Evolutionary conservation across 306 rosid genomes (phyloP), one percentile per base, ranked within the genome.

Genomic region (Malus sylvestris): DNA sequence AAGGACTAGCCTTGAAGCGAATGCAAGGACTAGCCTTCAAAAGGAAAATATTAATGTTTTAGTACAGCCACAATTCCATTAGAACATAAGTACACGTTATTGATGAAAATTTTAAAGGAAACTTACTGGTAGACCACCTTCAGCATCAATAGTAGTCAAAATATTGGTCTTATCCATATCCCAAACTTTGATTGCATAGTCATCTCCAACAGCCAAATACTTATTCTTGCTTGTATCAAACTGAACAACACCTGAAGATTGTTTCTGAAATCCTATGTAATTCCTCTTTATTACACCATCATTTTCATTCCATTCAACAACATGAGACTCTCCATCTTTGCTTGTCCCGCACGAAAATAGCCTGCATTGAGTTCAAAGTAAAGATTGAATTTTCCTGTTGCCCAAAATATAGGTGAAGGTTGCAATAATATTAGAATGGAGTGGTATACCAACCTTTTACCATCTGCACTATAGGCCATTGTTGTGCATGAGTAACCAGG

Each of bases 341-440:
- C 85, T 90, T 63, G 98, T 91, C 73, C 98, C 98, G n/a, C 98
- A 91, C 60, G 97, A 93, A 82, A 93, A 93, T 61, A 93, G 93
- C 86, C 98, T 91, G 72, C 69, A 79, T 77, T 40, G 18, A 38
- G 15, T 68, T 51, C 12, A 33, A 9, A 20, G 27, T 29, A 67
- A 65, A 79, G 10, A 22, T 72, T 22, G 16, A 53, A 32, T 42
- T 57, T 80, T 75, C 46, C 68, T 19, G 49, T 67, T 53, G 6
- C 55, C 65, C 69, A 22, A 75, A 67, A 35, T 63, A 58, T 19
- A 38, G 45, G 29, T 30, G 13, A 23, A 49, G 33, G 35, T 51
- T 3, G 52, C 71, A 73, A 77, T 30, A 73, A 23, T 62, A 30
- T 67, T 53, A 72, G 68, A 71, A 72, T 8, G 51, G 77, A 60